Conservation (phyloP, 1,139 yeast species). For the Taphrina pruni region DNA sequence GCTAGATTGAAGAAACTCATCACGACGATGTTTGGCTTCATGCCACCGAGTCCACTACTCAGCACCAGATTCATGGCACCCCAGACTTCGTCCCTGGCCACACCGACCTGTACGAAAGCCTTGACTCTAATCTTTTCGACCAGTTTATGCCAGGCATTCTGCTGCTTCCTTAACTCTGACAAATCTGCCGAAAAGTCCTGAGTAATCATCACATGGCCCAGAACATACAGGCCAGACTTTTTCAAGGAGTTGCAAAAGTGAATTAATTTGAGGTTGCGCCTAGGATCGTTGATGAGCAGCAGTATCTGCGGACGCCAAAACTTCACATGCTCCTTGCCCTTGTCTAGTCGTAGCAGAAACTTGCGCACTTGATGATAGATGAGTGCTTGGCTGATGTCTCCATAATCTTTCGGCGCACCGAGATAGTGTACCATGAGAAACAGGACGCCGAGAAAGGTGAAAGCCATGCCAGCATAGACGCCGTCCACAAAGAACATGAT, state of each 20-base stretch:
- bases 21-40: conserved; percentile 94
- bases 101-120: conserved; percentile 90
- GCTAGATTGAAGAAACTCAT: conserved; percentile 75
- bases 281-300: conserved; percentile 83
- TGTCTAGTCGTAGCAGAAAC: conserved; percentile 68
- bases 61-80: conserved; percentile 91
- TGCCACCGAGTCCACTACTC: conserved; percentile 95
- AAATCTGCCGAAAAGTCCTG: conserved; percentile 65
- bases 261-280: conserved; percentile 88
- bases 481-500: conserved; percentile 98
- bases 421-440: conserved; percentile 82
- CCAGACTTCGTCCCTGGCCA: conserved; percentile 89
- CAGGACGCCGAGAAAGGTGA: conserved; percentile 66
- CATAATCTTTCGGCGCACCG: conserved; percentile 96
- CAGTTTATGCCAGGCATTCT: conserved; percentile 79
- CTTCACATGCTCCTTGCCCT: conserved; percentile 85
- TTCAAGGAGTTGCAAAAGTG: conserved; percentile 93
- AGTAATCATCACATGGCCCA: conserved; percentile 83
- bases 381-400: conserved; percentile 70
- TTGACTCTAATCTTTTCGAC: conserved; percentile 78
- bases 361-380: conserved; percentile 96
- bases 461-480: conserved; percentile 76
- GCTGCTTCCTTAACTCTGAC: conserved; percentile 72
- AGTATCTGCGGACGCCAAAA: conserved; percentile 97
- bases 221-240: conserved; percentile 70